Conservation (phyloP, 148 eudicot genomes). For the Fagopyrum tataricum region DNA sequence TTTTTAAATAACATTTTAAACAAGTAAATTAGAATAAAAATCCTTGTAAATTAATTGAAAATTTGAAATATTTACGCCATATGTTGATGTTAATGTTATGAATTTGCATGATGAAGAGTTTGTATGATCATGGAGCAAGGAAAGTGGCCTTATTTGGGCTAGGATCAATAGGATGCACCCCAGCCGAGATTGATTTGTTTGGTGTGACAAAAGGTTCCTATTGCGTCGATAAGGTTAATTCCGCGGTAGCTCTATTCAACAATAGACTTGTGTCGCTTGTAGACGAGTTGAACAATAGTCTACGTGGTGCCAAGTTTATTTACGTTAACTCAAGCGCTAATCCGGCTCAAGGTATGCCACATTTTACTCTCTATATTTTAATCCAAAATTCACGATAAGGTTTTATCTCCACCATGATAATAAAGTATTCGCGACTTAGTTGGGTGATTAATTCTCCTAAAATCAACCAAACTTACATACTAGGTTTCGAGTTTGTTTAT, state of each 20-base stretch:
- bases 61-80: too few species aligned
- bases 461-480: too few species aligned
- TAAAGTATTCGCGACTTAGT: too few species aligned
- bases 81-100: too few species aligned
- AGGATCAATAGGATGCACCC: conserved; percentile 66
- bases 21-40: background rate
- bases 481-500: too few species aligned
- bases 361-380: too few species aligned
- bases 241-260: conserved; percentile 36
- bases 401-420: too few species aligned
- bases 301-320: background rate
- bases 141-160: conserved; percentile 51
- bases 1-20: too few species aligned
- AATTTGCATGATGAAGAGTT: conserved; percentile 19
- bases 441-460: too few species aligned
- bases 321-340: background rate
- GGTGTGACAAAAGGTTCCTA: conserved; percentile 19
- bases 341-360: too few species aligned
- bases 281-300: background rate
- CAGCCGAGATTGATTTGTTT: conserved; percentile 21
- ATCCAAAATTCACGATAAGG: too few species aligned
- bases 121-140: conserved; percentile 45
- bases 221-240: conserved; percentile 47
- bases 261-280: conserved; percentile 22
- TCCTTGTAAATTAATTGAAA: background rate